These are phyloP conservation scores for Brassica balearica DNA, from an alignment of 441 rosid genomes.

Conservation along the genomic window DNA sequence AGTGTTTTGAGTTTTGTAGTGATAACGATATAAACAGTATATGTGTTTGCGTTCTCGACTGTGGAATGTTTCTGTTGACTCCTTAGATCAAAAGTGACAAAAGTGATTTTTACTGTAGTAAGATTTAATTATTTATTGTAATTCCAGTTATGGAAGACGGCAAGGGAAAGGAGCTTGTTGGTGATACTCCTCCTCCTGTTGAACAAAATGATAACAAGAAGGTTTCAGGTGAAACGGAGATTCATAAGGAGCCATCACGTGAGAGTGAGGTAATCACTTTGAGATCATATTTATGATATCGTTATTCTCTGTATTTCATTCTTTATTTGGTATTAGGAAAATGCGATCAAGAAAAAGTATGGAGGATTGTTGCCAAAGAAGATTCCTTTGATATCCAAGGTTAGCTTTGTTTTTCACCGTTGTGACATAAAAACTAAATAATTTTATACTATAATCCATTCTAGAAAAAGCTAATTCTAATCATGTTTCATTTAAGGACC, in stretches of 20 bases:
- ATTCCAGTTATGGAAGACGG: conserved; percentile 44
- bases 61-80: not conserved
- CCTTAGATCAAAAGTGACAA: no score
- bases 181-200: conserved; percentile 25
- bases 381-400: conserved; percentile 69
- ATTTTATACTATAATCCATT: not conserved
- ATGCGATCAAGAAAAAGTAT: conserved; percentile 61
- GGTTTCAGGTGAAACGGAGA: conserved; percentile 35
- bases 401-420: not conserved
- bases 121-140: conserved; percentile 24
- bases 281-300: conserved; percentile 1
- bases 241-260: conserved; percentile 47
- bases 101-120: not conserved
- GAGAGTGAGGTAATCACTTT: conserved; percentile 52
- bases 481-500: conserved; percentile 49
- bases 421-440: not conserved
- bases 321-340: not conserved
- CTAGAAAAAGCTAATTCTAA: conserved; percentile 26
- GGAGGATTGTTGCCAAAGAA: conserved; percentile 66
- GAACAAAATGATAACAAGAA: conserved; percentile 25
- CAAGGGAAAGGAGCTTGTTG: conserved; percentile 48
- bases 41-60: not conserved
- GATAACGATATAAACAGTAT: not conserved
- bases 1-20: not conserved
- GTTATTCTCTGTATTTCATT: not conserved